Evolutionary conservation across 495 filamentous ascomycete species (phyloP).

Genomic region (Aspergillus wentii): DNA sequence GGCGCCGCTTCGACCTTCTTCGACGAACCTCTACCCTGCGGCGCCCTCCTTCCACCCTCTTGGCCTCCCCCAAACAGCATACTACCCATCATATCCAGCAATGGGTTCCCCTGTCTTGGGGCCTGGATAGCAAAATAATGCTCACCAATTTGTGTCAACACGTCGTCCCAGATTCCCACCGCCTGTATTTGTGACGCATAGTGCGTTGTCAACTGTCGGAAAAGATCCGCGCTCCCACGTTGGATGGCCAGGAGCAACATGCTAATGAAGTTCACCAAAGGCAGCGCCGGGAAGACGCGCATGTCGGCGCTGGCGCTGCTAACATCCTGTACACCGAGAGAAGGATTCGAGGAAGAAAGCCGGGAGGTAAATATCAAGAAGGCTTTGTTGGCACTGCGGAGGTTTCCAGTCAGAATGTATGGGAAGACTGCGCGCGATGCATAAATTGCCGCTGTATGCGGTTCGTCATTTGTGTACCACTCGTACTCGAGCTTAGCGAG

Average conservation of each 20-base stretch:
- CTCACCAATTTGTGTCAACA: conserved; percentile 82
- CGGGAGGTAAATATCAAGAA: conserved; percentile 74
- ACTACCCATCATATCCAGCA: conserved; percentile 96
- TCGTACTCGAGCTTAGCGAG: conserved; percentile 80
- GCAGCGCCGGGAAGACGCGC: conserved; percentile 77
- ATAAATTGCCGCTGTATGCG: conserved; percentile 86
- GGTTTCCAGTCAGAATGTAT: conserved; percentile 84
- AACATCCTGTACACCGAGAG: conserved; percentile 73
- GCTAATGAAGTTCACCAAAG: conserved; percentile 87
- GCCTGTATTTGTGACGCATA: conserved; percentile 76
- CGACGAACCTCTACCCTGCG: conserved; percentile 27
- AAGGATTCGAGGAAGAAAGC: conserved; percentile 62
- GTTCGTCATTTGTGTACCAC: conserved; percentile 87
- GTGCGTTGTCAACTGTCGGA: conserved; percentile 73
- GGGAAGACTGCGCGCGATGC: conserved; percentile 86
- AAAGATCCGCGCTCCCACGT: conserved; percentile 74
- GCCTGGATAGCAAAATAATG: conserved; percentile 97
- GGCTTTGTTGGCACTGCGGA: conserved; percentile 80
- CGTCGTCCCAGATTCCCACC: conserved; percentile 71
- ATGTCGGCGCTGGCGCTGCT: conserved; percentile 69
- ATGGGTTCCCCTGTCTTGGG: conserved; percentile 77
- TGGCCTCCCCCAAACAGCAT: conserved; percentile 73
- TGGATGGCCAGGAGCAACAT: conserved; percentile 80
- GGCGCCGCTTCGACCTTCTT: conserved; percentile 48
- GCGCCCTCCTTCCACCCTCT: conserved; percentile 32